A percentile compares a stretch with the other conserved stretches of the same genome.
Evolutionary conservation across 148 eudicot species (phyloP).

Genomic region (Agrostemma githago): DNA sequence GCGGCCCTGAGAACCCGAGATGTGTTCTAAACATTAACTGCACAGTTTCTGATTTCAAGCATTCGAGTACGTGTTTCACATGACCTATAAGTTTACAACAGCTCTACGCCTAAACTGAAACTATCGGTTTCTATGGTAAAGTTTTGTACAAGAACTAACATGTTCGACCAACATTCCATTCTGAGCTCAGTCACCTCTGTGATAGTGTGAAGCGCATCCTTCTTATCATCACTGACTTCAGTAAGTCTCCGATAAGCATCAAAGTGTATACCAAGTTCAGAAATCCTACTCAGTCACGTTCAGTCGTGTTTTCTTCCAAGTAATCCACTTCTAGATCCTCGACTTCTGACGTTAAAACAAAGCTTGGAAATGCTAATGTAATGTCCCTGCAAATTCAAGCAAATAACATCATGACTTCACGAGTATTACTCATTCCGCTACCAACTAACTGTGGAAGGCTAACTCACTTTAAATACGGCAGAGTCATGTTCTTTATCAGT

Average conservation of each 20-base stretch:
- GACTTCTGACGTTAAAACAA: slow-evolving; percentile 56
- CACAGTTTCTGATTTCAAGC: neutral
- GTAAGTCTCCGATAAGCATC: neutral
- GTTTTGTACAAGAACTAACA: neutral
- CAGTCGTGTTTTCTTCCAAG: neutral
- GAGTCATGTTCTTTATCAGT: slow-evolving; percentile 93
- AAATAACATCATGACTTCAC: slow-evolving; percentile 5
- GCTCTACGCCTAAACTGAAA: neutral
- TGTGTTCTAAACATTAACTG: neutral
- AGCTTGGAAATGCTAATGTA: slow-evolving; percentile 84
- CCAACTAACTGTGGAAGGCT: neutral
- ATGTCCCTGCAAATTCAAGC: slow-evolving; percentile 55
- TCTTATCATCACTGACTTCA: slow-evolving; percentile 2
- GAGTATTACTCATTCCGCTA: neutral
- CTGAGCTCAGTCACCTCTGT: slow-evolving; percentile 5
- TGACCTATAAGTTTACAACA: neutral
- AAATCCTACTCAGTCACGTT: slow-evolving; percentile 3
- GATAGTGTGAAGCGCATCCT: neutral
- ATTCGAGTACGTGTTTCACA: neutral
- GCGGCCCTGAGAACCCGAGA: neutral
- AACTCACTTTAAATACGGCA: slow-evolving; percentile 84
- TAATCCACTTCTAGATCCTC: slow-evolving; percentile 46
- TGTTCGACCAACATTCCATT: neutral
- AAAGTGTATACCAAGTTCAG: neutral
- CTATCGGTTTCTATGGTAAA: neutral